These are phyloP conservation scores for Drechslerella dactyloides DNA, from an alignment of 2,329 filamentous ascomycete genomes.

Conservation along the genomic window DNA sequence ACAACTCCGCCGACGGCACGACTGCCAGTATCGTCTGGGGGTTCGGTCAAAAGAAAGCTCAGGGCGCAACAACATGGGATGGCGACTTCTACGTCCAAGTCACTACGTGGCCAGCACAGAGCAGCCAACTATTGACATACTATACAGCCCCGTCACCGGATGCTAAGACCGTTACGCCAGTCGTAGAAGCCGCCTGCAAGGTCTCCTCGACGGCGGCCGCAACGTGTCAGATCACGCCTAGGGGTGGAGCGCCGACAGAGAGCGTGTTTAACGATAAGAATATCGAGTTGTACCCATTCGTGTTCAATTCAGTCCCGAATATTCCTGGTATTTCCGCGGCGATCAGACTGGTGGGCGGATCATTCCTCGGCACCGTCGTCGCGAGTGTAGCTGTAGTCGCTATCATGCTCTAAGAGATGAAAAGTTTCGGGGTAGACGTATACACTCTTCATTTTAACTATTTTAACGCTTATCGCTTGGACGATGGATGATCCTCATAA, in stretches of 20 bases:
- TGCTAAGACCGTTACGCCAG: neutral
- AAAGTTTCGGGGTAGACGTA: too few relatives aligned
- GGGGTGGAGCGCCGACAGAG: neutral
- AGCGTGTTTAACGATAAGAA: neutral
- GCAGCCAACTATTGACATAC: slow-evolving; percentile 31
- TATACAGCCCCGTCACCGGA: slow-evolving; percentile 3
- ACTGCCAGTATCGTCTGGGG: slow-evolving; percentile 24
- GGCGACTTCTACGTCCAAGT: slow-evolving; percentile 25
- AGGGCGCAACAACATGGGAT: slow-evolving; percentile 5
- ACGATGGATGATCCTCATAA: too few relatives aligned
- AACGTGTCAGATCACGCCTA: slow-evolving; percentile 22
- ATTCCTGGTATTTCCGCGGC: neutral
- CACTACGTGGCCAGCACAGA: slow-evolving; percentile 16
- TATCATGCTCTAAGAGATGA: neutral
- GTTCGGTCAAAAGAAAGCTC: slow-evolving; percentile 9
- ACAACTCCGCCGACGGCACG: slow-evolving; percentile 3
- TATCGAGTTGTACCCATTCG: slow-evolving; percentile 1
- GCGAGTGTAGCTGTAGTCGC: neutral
- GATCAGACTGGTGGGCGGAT: neutral
- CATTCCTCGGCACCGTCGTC: neutral
- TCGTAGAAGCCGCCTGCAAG: slow-evolving; percentile 26
- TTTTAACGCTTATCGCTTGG: too few relatives aligned
- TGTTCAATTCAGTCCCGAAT: neutral
- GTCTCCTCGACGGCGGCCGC: slow-evolving; percentile 11
- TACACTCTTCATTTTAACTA: too few relatives aligned